phyloP scores from a whole-genome alignment of 495 filamentous ascomycete genomes.

The Neurospora sp. region DNA sequence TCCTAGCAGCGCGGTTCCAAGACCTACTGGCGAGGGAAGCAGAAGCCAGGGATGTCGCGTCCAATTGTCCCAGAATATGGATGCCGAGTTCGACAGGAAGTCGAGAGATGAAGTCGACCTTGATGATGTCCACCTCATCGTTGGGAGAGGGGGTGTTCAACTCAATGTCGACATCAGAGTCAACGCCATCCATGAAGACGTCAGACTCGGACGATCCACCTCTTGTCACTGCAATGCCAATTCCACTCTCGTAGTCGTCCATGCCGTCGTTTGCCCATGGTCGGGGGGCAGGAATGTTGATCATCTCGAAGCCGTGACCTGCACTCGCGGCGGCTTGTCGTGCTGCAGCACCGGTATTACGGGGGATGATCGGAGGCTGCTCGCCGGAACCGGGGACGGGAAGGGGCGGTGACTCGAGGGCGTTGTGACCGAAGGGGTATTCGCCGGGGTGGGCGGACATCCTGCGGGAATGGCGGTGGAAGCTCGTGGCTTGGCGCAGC shows the following conservation, averaged over 20 bases:
- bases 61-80: slow-evolving; percentile 58
- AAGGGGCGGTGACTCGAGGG: slow-evolving; percentile 26
- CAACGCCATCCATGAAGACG: slow-evolving; percentile 13
- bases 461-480: slow-evolving; percentile 32
- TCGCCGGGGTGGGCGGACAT: slow-evolving; percentile 25
- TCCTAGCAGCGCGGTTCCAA: slow-evolving; percentile 54
- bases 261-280: slow-evolving; percentile 26
- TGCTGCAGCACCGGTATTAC: slow-evolving; percentile 52
- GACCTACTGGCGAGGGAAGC: slow-evolving; percentile 49
- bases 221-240: slow-evolving; percentile 57
- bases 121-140: slow-evolving; percentile 27
- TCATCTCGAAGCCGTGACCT: slow-evolving; percentile 48
- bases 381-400: slow-evolving; percentile 38
- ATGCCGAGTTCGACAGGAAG: slow-evolving; percentile 66
- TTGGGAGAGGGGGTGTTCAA: slow-evolving; percentile 26
- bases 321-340: slow-evolving; percentile 60
- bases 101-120: slow-evolving; percentile 52
- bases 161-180: slow-evolving; percentile 25
- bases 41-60: slow-evolving; percentile 52
- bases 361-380: slow-evolving; percentile 43
- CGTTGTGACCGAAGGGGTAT: slow-evolving; percentile 21
- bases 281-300: slow-evolving; percentile 23
- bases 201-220: slow-evolving; percentile 30
- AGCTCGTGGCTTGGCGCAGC: slow-evolving; percentile 38
- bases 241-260: slow-evolving; percentile 68